phyloP scores from a whole-genome alignment of 306 rosid species.

The Dryas drummondii region DNA sequence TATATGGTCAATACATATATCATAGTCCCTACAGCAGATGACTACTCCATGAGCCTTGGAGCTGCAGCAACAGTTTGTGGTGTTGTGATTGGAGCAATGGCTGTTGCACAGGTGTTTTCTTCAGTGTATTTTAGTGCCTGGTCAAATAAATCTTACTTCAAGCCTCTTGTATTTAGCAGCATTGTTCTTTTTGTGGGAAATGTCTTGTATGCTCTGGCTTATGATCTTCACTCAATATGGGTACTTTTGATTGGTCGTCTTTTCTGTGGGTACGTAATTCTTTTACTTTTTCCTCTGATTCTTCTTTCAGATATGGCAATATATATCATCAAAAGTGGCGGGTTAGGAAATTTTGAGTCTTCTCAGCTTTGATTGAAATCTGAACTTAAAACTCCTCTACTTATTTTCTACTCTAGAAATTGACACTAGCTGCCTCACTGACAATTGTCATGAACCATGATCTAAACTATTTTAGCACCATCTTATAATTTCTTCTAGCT shows the following conservation, averaged over 20 bases:
- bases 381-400: neutral
- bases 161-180: slow-evolving; percentile 95
- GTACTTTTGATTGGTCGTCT: slow-evolving; percentile 93
- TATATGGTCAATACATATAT: slow-evolving; percentile 99
- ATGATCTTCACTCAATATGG: slow-evolving; percentile 76
- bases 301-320: slow-evolving; percentile 10
- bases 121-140: slow-evolving; percentile 99
- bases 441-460: neutral
- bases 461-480: neutral
- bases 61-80: slow-evolving; percentile 99
- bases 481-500: neutral
- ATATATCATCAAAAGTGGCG: neutral
- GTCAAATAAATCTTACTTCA: slow-evolving; percentile 94
- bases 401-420: neutral
- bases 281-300: slow-evolving; percentile 19
- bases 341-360: neutral
- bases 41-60: slow-evolving; percentile 92
- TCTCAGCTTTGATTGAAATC: neutral
- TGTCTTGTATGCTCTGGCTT: slow-evolving; percentile 83
- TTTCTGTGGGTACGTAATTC: slow-evolving; percentile 81
- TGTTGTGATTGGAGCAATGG: slow-evolving; percentile 96
- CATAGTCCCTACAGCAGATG: slow-evolving; percentile 98
- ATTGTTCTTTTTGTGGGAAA: slow-evolving; percentile 77
- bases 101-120: slow-evolving; percentile 96
- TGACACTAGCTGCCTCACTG: neutral